Evolutionary conservation across 2,329 filamentous ascomycete genomes (phyloP), one percentile per base, ranked within the genome.

Genomic region (Xylaria sp.): DNA sequence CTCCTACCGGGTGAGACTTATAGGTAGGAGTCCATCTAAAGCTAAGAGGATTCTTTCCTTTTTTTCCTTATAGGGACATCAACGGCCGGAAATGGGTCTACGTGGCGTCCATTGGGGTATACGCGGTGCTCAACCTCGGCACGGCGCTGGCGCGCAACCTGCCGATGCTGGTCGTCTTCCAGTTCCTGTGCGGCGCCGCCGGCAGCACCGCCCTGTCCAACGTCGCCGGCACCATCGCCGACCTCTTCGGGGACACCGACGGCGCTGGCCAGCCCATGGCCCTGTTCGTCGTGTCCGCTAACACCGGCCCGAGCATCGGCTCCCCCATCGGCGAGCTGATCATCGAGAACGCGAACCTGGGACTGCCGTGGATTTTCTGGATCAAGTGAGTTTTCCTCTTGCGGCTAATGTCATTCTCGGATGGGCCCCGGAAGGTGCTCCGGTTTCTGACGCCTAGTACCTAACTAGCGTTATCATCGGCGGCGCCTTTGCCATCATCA

Each of bases 51-150:
- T n/a, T n/a, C n/a, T n/a, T n/a, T n/a, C n/a, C n/a, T n/a, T n/a
- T 18, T 42, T 29, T 18, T 18, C 13, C 38, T 48, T 11, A n/a
- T 47, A 72, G 71, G 48, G 74, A 76, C 54, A 72, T 76, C 50
- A 71, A 71, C 40, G 73, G 74, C 20, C 69, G 73, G 6, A 76
- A 76, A 69, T 76, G 73, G 74, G 68, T 76, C 38, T 76, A 76
- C 49, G 74, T 76, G 18, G 69, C 49, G 4, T 70, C 70, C 17
- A 71, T 72, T 48, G 59, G 61, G 19, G 19, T 68, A 39, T 73
- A 71, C 54, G 70, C 69, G 40, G 54, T 73, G 40, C 57, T 73
- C 44, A 72, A 72, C 53, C 68, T 73, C 46, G 71, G 71, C 45
- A 69, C 64, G 7, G 70, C 71, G 11, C 50, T 71, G 57, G 68